Evolutionary conservation across 805 yeast species (phyloP).

Genomic region (Ogataea paraovalis): DNA sequence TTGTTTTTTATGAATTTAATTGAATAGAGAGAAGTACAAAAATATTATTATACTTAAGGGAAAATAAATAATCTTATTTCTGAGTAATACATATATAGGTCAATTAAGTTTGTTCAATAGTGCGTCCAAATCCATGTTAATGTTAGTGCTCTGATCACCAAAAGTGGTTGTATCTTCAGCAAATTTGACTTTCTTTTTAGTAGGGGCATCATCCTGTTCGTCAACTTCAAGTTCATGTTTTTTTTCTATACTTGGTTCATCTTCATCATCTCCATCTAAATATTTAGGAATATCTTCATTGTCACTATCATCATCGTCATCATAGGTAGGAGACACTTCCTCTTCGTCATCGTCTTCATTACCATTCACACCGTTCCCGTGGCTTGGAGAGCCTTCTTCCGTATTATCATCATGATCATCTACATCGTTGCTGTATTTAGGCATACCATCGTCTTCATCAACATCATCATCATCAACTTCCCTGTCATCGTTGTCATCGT

Average conservation of each 20-base stretch:
- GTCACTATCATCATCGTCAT: not conserved
- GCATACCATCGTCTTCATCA: conserved; percentile 17
- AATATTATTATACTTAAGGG: too few species aligned
- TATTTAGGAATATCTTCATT: not conserved
- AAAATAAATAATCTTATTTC: too few species aligned
- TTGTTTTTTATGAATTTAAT: too few species aligned
- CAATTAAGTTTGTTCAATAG: conserved; percentile 17
- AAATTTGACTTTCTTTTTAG: not conserved
- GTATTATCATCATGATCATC: conserved; percentile 8
- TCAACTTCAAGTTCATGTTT: not conserved
- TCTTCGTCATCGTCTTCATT: not conserved
- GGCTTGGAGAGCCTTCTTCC: not conserved
- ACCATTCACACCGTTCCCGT: not conserved
- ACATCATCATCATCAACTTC: conserved; percentile 9
- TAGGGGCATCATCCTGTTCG: not conserved
- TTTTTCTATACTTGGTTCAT: not conserved
- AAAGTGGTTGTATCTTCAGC: conserved; percentile 2
- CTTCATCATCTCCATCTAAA: not conserved
- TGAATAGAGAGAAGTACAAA: too few species aligned
- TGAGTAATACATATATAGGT: not conserved
- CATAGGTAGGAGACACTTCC: not conserved
- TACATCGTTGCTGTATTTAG: conserved; percentile 11
- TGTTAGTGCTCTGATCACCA: not conserved
- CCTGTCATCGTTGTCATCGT: conserved; percentile 7
- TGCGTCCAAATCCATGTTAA: conserved; percentile 18